Percentiles rank a stretch among this genome's conserved stretches.
phyloP scores from a whole-genome alignment of 495 filamentous ascomycete species.

The Coniosporium apollinis region DNA sequence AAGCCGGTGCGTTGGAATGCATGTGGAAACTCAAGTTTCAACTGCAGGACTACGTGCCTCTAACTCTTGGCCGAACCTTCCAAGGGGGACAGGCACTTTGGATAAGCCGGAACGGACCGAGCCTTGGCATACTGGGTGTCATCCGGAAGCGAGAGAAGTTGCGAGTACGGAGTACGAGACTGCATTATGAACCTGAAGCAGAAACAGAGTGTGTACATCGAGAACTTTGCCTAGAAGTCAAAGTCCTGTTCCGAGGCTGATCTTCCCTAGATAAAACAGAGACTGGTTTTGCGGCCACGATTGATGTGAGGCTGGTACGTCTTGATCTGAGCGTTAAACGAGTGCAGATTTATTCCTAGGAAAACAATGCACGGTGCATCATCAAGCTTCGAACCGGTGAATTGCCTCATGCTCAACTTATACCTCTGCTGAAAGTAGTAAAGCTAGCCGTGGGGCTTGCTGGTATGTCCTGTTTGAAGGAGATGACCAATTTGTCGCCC shows the following conservation, averaged over 20 bases:
- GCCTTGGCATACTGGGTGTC: no score
- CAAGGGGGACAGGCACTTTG: no score
- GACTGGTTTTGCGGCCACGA: not conserved
- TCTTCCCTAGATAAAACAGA: not conserved
- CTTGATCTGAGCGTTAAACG: not conserved
- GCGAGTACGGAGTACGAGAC: not conserved
- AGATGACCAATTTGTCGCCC: slow-evolving; percentile 21
- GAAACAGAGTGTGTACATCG: slow-evolving; percentile 2
- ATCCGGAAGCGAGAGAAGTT: no score
- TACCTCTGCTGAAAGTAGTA: not conserved
- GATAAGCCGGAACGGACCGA: no score
- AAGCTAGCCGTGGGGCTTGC: not conserved
- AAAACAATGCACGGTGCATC: not conserved
- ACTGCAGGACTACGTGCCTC: no score
- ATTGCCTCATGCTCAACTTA: not conserved
- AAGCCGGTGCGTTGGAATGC: no score
- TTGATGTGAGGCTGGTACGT: not conserved
- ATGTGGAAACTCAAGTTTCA: no score
- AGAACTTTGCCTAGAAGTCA: not conserved
- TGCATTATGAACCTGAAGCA: not conserved
- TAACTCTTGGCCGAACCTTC: no score
- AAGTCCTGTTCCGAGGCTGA: not conserved
- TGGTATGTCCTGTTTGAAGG: slow-evolving; percentile 11
- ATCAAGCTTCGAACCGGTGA: not conserved
- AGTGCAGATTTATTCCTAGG: not conserved